Evolutionary conservation across 208 protist species (phyloP), one percentile per base, ranked within the genome.

Genomic region (Leishmania turanica): DNA sequence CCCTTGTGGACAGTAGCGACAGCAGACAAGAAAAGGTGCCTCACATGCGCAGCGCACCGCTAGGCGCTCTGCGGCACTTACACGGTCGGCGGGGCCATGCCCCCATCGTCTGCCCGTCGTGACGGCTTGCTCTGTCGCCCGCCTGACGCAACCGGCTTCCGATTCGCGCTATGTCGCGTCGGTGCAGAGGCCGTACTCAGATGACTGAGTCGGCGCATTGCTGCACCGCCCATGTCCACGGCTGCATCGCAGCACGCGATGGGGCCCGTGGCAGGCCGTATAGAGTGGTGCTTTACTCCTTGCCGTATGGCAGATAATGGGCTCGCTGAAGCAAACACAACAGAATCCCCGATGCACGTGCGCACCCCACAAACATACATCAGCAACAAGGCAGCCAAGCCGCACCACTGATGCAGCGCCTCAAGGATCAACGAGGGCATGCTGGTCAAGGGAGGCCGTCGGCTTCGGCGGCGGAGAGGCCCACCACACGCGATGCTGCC

Each of bases 391-490:
- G 27, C 24, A 34, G 58, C 58, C 27, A 31, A 31, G 4, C 19
- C 9, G 27, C 11, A 15, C 27, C 58, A 64, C n/a, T 31, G 58
- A 31, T 13, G 58, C 58, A 4, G 27, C 31, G 31, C 31, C 0
- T 68, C 62, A 68, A 40, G 15, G 15, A 40, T 21, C 31, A 13
- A 24, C 27, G 27, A n/a, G 45, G 27, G 13, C 69, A 34, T 54
- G 3, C n/a, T 45, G 21, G 47, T 53, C 21, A 19, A 64, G 56
- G 1, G 80, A 51, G n/a, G 80, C 42, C 3, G 80, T 53, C 75
- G 80, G 58, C 65, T 84, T 80, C 34, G 68, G 51, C 31, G 66
- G 73, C 19, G 65, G 49, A 58, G 80, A 56, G 19, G 74, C 45
- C 45, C 7, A 7, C 65, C 65, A 37, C 24, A 58, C 60, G 68